Conservation (phyloP, 495 filamentous ascomycete species). For the Letharia columbiana region DNA sequence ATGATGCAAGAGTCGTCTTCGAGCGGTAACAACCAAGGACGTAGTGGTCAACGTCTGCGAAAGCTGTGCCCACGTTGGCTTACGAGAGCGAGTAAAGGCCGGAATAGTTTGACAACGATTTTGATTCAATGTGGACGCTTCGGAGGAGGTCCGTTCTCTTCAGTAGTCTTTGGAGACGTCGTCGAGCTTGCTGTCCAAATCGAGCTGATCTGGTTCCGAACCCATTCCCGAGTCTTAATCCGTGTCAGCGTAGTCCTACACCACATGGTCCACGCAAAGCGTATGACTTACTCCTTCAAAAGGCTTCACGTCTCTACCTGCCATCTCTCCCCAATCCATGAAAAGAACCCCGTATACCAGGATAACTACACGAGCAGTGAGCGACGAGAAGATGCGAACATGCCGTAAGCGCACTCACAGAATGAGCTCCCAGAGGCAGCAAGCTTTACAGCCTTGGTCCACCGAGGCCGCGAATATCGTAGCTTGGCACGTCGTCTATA, state of each 20-base stretch:
- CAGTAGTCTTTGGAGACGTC: background rate
- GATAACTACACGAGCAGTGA: conserved; percentile 44
- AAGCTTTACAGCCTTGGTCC: conserved; percentile 62
- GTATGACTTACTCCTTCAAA: conserved; percentile 39
- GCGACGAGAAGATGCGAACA: background rate
- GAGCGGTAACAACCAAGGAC: background rate
- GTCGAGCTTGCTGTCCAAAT: conserved; percentile 18
- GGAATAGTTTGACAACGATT: background rate
- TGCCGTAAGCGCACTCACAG: conserved; percentile 40
- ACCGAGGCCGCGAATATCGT: conserved; percentile 64
- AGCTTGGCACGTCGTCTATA: conserved; percentile 47
- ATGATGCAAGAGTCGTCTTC: background rate
- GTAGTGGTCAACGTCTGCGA: background rate
- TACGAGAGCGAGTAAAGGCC: background rate
- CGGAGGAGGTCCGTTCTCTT: background rate
- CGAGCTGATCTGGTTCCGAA: conserved; percentile 12
- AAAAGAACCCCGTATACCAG: conserved; percentile 66
- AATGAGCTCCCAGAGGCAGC: conserved; percentile 58
- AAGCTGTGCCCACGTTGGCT: background rate
- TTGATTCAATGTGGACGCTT: background rate
- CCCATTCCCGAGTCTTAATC: conserved; percentile 18
- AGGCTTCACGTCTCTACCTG: conserved; percentile 42
- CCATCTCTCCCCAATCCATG: conserved; percentile 55
- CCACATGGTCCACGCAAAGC: background rate
- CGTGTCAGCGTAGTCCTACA: background rate